phyloP scores from a whole-genome alignment of 148 eudicot genomes.

The Gaultheria prostrata region DNA sequence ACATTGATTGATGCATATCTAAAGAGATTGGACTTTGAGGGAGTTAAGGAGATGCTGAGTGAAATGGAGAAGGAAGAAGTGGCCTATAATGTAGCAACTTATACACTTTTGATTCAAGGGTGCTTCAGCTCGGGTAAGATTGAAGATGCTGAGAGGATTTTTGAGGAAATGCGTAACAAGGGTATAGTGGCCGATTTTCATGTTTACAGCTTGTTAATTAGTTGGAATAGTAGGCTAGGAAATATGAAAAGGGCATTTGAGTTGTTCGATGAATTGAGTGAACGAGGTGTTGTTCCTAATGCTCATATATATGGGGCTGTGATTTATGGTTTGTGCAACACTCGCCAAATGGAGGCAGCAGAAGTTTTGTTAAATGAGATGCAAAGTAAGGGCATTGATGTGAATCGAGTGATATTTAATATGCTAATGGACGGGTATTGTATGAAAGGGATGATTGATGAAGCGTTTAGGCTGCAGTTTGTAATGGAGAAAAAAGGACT shows the following conservation, averaged over 20 bases:
- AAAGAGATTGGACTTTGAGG: constrained; percentile 40
- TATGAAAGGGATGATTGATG: constrained; percentile 60
- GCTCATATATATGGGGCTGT: constrained; percentile 69
- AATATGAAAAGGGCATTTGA: constrained; percentile 60
- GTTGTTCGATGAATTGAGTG: constrained; percentile 71
- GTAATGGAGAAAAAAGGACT: constrained; percentile 74
- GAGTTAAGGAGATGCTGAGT: constrained; percentile 39
- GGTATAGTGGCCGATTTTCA: constrained; percentile 51
- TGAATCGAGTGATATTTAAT: constrained; percentile 60
- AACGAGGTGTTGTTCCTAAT: constrained; percentile 57
- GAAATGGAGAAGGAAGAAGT: constrained; percentile 57
- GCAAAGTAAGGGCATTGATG: constrained; percentile 69
- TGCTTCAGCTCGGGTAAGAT: constrained; percentile 42
- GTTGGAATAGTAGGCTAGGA: constrained; percentile 46
- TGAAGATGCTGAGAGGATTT: constrained; percentile 51
- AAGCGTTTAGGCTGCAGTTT: constrained; percentile 49
- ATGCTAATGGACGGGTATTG: constrained; percentile 75
- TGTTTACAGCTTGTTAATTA: constrained; percentile 58
- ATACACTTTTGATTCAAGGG: constrained; percentile 61
- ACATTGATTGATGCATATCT: constrained; percentile 53
- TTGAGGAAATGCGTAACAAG: constrained; percentile 51
- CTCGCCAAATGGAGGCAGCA: constrained; percentile 67
- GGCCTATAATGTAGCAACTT: constrained; percentile 54
- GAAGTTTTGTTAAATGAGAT: constrained; percentile 64
- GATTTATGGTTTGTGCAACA: constrained; percentile 71